Evolutionary conservation across 257 asterid genomes (phyloP).

Genomic region (Solanum piurae): DNA sequence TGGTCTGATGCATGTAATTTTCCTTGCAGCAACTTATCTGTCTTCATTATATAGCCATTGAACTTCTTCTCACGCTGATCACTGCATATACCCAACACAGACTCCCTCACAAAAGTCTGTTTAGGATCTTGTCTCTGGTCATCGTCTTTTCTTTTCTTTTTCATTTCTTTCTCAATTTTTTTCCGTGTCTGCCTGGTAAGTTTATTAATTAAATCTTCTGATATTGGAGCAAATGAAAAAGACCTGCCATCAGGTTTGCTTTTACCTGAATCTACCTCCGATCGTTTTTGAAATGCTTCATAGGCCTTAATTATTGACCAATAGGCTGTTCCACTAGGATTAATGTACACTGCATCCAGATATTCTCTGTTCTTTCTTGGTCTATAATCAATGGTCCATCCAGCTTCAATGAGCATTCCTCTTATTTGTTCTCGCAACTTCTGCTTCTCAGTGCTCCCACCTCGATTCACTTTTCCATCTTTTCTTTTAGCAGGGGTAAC

Average conservation of each 20-base stretch:
- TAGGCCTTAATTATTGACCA: constrained; percentile 98
- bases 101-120: constrained; percentile 19
- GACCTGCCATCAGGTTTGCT: constrained; percentile 31
- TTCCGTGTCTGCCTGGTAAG: constrained; percentile 82
- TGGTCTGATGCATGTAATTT: neutral
- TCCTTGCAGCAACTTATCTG: neutral
- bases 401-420: constrained; percentile 66
- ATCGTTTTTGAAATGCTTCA: constrained; percentile 76
- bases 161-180: constrained; percentile 77
- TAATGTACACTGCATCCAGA: constrained; percentile 88
- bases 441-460: constrained; percentile 96
- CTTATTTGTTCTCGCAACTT: constrained; percentile 73
- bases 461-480: constrained; percentile 47
- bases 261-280: constrained; percentile 36
- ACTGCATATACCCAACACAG: neutral
- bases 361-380: constrained; percentile 90
- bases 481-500: constrained; percentile 14
- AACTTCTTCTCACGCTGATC: constrained; percentile 7
- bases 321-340: constrained; percentile 82
- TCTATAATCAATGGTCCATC: constrained; percentile 93
- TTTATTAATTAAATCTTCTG: constrained; percentile 68
- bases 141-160: constrained; percentile 57
- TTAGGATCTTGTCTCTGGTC: constrained; percentile 20
- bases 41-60: neutral
- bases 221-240: constrained; percentile 51